Conservation (phyloP, 148 eudicot species). For the Fallopia convolvulus region DNA sequence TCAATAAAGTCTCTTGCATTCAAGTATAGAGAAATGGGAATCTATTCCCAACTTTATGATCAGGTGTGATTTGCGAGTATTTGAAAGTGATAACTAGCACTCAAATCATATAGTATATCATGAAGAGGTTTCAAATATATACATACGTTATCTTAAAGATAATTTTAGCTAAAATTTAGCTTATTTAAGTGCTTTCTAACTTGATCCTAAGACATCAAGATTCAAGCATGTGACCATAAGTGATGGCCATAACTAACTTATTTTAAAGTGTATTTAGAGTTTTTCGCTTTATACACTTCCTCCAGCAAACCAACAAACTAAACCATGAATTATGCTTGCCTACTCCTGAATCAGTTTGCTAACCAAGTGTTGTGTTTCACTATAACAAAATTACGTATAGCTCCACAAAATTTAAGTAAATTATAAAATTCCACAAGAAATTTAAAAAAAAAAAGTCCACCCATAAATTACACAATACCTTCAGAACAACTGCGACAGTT, state of each 20-base stretch:
- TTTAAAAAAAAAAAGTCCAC: neutral
- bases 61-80: neutral
- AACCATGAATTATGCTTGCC: neutral
- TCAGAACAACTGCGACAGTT: slow-evolving; percentile 78
- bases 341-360: neutral
- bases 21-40: neutral
- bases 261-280: neutral
- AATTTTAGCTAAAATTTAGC: neutral
- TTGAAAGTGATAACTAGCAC: neutral
- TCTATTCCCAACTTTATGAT: neutral
- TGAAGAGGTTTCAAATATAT: neutral
- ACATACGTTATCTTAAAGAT: neutral
- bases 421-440: neutral
- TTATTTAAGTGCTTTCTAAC: neutral
- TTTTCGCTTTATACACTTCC: neutral
- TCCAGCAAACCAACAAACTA: neutral
- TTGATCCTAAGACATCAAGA: neutral
- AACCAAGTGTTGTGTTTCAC: neutral
- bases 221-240: neutral
- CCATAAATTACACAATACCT: slow-evolving; percentile 51
- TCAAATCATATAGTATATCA: neutral
- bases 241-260: neutral
- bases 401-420: neutral
- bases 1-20: neutral
- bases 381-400: neutral